These are phyloP conservation scores for Fusarium temperatum DNA, from an alignment of 2,329 filamentous ascomycete genomes.

Conservation along the genomic window DNA sequence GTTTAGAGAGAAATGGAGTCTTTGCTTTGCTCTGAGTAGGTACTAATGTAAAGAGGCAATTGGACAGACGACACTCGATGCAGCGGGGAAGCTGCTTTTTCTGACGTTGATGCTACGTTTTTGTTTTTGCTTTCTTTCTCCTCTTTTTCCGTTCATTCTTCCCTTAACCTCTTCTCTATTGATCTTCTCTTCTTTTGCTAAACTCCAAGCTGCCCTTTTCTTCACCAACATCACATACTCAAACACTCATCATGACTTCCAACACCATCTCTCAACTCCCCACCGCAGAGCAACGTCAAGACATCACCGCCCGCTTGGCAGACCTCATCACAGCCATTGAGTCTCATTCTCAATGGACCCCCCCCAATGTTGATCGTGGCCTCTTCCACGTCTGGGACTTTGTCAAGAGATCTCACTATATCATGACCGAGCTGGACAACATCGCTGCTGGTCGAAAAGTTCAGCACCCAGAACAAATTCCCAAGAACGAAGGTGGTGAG, in stretches of 20 bases:
- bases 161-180: not conserved
- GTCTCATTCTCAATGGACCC: conserved; percentile 43
- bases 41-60: conserved; percentile 28
- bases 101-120: conserved; percentile 23
- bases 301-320: conserved; percentile 39
- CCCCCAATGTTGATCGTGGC: conserved; percentile 40
- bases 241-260: conserved; percentile 21
- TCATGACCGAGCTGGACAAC: conserved; percentile 53
- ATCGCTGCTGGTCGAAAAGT: conserved; percentile 47
- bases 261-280: conserved; percentile 34
- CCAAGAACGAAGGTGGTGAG: conserved; percentile 42
- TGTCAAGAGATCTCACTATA: conserved; percentile 52
- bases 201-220: not conserved
- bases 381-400: conserved; percentile 55
- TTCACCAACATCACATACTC: not conserved
- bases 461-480: conserved; percentile 49
- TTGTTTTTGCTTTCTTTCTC: not conserved
- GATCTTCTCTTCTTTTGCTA: not conserved
- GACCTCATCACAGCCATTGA: conserved; percentile 45
- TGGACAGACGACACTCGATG: conserved; percentile 13
- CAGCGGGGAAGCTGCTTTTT: conserved; percentile 30
- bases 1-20: conserved; percentile 1
- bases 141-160: not conserved
- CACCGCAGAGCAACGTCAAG: conserved; percentile 35
- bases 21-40: conserved; percentile 10